Evolutionary conservation across 495 filamentous ascomycete species (phyloP).

Genomic region (Xylaria intraflava): DNA sequence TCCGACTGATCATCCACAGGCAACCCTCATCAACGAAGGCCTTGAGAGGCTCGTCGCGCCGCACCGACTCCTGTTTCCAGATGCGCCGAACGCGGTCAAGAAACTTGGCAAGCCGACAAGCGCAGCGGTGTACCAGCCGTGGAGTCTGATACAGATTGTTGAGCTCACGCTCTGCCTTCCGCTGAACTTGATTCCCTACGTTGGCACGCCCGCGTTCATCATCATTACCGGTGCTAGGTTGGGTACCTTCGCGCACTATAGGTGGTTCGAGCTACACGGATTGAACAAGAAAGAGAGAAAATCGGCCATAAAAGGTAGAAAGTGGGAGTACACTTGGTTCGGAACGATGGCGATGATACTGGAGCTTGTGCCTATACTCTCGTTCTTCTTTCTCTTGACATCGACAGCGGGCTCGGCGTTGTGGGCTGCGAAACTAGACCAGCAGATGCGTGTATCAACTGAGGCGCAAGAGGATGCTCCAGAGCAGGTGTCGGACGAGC

Average conservation of each 20-base stretch:
- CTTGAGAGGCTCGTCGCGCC: slow-evolving; percentile 55
- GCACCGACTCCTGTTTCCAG: slow-evolving; percentile 61
- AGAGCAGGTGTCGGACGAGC: slow-evolving; percentile 23
- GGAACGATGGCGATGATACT: slow-evolving; percentile 50
- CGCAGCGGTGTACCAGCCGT: slow-evolving; percentile 58
- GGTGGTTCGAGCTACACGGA: slow-evolving; percentile 79
- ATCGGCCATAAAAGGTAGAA: slow-evolving; percentile 56
- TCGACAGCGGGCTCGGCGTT: slow-evolving; percentile 72
- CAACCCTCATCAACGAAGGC: slow-evolving; percentile 44
- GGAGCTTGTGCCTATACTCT: slow-evolving; percentile 73
- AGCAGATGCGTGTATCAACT: slow-evolving; percentile 18
- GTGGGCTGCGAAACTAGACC: slow-evolving; percentile 63
- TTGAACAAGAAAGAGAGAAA: slow-evolving; percentile 57
- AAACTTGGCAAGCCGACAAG: slow-evolving; percentile 69
- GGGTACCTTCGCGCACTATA: slow-evolving; percentile 52
- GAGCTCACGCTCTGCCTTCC: slow-evolving; percentile 76
- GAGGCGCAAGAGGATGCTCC: slow-evolving; percentile 8
- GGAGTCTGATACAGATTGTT: slow-evolving; percentile 68
- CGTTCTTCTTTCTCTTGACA: slow-evolving; percentile 84
- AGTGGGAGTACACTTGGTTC: slow-evolving; percentile 61
- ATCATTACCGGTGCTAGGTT: slow-evolving; percentile 56
- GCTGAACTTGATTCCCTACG: slow-evolving; percentile 79
- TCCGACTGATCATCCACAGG: slow-evolving; percentile 19
- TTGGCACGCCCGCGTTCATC: slow-evolving; percentile 76
- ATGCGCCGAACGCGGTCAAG: slow-evolving; percentile 54